Conservation (phyloP, 2,329 filamentous ascomycete species). For the Trichoderma koningiopsis region DNA sequence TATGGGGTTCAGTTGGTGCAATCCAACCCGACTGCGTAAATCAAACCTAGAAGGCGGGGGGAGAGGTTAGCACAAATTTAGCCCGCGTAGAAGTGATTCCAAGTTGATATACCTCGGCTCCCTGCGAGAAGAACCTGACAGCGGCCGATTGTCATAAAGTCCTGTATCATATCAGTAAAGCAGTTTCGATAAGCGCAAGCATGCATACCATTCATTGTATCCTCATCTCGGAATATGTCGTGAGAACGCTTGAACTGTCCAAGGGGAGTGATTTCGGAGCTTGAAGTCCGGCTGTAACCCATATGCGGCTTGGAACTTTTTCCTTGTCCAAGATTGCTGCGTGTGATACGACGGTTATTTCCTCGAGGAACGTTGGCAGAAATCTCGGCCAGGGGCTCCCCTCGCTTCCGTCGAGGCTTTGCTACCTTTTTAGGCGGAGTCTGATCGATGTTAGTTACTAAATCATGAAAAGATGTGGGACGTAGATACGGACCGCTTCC, state of each 20-base stretch:
- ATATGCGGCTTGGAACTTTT: slow-evolving; percentile 30
- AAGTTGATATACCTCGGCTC: slow-evolving; percentile 33
- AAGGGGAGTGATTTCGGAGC: slow-evolving; percentile 27
- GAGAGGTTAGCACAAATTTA: background rate
- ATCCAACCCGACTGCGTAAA: slow-evolving; percentile 38
- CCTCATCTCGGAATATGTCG: slow-evolving; percentile 40
- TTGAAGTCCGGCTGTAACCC: slow-evolving; percentile 26
- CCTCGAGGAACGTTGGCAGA: slow-evolving; percentile 40
- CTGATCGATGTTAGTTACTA: background rate
- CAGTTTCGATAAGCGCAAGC: background rate
- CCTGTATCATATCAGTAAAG: slow-evolving; percentile 32
- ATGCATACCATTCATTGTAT: slow-evolving; percentile 33
- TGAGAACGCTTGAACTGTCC: slow-evolving; percentile 31
- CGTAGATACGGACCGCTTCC: slow-evolving; percentile 46
- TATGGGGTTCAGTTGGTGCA: slow-evolving; percentile 42
- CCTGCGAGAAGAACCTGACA: slow-evolving; percentile 30
- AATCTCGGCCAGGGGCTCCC: slow-evolving; percentile 39
- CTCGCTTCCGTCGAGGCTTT: slow-evolving; percentile 38
- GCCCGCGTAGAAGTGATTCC: background rate
- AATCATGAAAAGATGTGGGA: background rate
- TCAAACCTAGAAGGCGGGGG: slow-evolving; percentile 35
- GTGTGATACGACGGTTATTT: slow-evolving; percentile 31
- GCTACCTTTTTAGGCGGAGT: slow-evolving; percentile 38
- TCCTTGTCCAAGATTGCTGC: slow-evolving; percentile 28
- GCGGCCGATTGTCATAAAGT: slow-evolving; percentile 32